phyloP scores from a whole-genome alignment of 1,284 basidiomycete species.

The Veloboletus limbatus region DNA sequence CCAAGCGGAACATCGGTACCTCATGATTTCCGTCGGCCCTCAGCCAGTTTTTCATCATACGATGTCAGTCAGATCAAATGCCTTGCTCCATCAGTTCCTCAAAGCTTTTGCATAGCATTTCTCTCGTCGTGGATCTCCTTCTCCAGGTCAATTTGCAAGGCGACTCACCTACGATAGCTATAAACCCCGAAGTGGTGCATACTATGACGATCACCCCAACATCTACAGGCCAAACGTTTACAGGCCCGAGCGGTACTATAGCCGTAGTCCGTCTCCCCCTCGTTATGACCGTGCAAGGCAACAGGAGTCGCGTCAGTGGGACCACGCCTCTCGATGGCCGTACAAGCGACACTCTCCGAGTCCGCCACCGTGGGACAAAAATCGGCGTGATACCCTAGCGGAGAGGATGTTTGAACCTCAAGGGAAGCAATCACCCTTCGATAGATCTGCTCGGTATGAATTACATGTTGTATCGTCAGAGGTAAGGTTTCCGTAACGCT shows the following conservation, averaged over 20 bases:
- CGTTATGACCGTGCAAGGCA: constrained; percentile 41
- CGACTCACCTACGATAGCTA: constrained; percentile 52
- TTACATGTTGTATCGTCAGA: constrained; percentile 18
- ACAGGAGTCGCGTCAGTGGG: constrained; percentile 34
- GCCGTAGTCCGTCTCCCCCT: constrained; percentile 52
- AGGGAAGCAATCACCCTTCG: constrained; percentile 58
- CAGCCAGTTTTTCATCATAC: constrained; percentile 24
- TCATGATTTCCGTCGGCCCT: constrained; percentile 32
- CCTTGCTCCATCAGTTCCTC: constrained; percentile 19
- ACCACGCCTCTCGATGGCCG: constrained; percentile 31
- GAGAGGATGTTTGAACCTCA: constrained; percentile 69
- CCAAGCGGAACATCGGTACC: constrained; percentile 24
- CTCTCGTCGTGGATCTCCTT: constrained; percentile 43
- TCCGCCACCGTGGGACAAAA: constrained; percentile 34
- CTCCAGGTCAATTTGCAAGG: constrained; percentile 42
- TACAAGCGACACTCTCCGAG: constrained; percentile 33
- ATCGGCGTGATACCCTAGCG: constrained; percentile 43
- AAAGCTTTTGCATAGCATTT: constrained; percentile 39
- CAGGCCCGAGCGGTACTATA: constrained; percentile 39
- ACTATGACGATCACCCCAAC: constrained; percentile 42
- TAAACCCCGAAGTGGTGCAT: constrained; percentile 39
- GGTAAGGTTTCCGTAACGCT: constrained; percentile 25
- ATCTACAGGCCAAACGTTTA: constrained; percentile 41
- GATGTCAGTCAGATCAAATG: constrained; percentile 35
- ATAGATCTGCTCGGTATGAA: constrained; percentile 32